These are phyloP conservation scores for Pilatotrama ljubarskyi DNA, from an alignment of 768 basidiomycete genomes.

Conservation along the genomic window DNA sequence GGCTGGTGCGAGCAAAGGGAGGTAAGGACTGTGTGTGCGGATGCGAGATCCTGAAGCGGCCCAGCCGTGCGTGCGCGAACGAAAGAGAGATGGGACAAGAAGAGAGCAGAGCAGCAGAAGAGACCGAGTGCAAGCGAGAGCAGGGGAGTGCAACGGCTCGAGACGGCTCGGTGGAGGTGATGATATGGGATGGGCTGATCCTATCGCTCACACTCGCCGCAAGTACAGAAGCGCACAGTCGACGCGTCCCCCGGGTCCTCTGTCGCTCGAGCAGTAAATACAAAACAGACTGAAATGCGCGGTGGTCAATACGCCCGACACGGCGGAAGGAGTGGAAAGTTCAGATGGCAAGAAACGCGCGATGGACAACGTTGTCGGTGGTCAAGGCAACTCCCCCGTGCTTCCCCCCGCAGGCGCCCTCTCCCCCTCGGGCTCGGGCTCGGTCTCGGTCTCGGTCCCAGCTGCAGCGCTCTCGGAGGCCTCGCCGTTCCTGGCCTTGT, in stretches of 20 bases:
- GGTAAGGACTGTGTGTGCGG: constrained; percentile 42
- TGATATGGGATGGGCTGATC: constrained; percentile 7
- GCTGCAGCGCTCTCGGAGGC: not conserved
- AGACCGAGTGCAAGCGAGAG: constrained; percentile 17
- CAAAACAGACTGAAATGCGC: constrained; percentile 9
- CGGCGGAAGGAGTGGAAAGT: constrained; percentile 22
- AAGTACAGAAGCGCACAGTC: constrained; percentile 1
- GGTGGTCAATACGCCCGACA: constrained; percentile 2
- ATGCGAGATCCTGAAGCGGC: constrained; percentile 42
- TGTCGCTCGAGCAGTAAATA: constrained; percentile 16
- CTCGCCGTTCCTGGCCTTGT: constrained; percentile 9
- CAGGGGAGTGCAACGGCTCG: constrained; percentile 13
- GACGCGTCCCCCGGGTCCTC: constrained; percentile 14
- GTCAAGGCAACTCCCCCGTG: constrained; percentile 49
- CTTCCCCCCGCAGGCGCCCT: constrained; percentile 2
- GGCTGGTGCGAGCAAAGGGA: constrained; percentile 3
- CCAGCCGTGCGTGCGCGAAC: constrained; percentile 54
- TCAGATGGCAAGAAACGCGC: constrained; percentile 25
- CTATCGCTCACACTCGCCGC: constrained; percentile 4
- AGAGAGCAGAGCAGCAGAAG: constrained; percentile 18
- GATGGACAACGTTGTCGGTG: constrained; percentile 41
- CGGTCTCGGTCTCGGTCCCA: not conserved
- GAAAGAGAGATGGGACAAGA: constrained; percentile 20
- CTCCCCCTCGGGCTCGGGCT: not conserved
- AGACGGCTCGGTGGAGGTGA: constrained; percentile 12